A percentile compares a stretch with the other conserved stretches of the same genome.
phyloP scores from a whole-genome alignment of 352 stramenopile genomes.

The Phytophthora constricta region DNA sequence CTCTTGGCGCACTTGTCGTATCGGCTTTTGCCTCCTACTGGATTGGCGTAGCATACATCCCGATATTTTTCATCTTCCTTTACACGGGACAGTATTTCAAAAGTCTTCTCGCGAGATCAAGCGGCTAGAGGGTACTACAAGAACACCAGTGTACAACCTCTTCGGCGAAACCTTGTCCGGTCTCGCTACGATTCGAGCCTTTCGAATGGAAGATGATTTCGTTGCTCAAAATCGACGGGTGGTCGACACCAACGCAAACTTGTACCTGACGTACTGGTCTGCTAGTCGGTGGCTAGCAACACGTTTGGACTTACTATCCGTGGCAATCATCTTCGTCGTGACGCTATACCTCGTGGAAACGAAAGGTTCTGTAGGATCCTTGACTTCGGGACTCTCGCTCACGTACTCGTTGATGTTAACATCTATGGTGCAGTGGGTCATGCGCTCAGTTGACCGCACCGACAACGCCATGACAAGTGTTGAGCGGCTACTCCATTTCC shows the following conservation, averaged over 20 bases:
- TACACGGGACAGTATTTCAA: slow-evolving; percentile 87
- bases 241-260: slow-evolving; percentile 51
- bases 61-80: slow-evolving; percentile 60
- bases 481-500: slow-evolving; percentile 48
- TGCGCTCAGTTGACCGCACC: slow-evolving; percentile 28
- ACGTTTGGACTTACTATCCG: slow-evolving; percentile 82
- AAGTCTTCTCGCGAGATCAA: slow-evolving; percentile 87
- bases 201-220: slow-evolving; percentile 47
- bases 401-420: slow-evolving; percentile 54
- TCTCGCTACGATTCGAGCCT: slow-evolving; percentile 89
- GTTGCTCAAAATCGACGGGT: slow-evolving; percentile 42
- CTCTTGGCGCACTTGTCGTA: slow-evolving; percentile 43
- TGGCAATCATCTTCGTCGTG: slow-evolving; percentile 89
- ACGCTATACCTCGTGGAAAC: slow-evolving; percentile 86
- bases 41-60: slow-evolving; percentile 62
- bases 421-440: slow-evolving; percentile 52
- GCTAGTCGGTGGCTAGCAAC: slow-evolving; percentile 94
- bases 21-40: slow-evolving; percentile 47
- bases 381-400: slow-evolving; percentile 42
- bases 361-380: slow-evolving; percentile 34
- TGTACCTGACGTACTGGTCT: slow-evolving; percentile 59
- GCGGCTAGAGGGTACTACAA: slow-evolving; percentile 88
- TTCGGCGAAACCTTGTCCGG: slow-evolving; percentile 93
- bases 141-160: slow-evolving; percentile 92
- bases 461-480: slow-evolving; percentile 55